A percentile compares a stretch with the other conserved stretches of the same genome.
These are phyloP conservation scores for Boletus eberwhitei DNA, from an alignment of 768 basidiomycete genomes.

Conservation along the genomic window DNA sequence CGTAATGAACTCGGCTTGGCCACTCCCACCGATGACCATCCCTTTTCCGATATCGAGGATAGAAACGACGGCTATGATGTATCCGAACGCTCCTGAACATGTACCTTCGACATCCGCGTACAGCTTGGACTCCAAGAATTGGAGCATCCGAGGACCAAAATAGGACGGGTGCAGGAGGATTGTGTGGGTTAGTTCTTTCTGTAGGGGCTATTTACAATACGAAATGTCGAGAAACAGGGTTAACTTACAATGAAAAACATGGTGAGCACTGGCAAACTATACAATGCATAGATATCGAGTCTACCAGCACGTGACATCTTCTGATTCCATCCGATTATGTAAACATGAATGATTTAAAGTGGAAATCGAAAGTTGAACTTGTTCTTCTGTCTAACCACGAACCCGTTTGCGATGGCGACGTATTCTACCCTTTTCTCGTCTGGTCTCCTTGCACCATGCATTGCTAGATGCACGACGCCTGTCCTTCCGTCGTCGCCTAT, in stretches of 20 bases:
- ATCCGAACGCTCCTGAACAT: slow-evolving; percentile 92
- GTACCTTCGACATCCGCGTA: slow-evolving; percentile 97
- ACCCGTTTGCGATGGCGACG: slow-evolving; percentile 32
- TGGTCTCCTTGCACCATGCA: slow-evolving; percentile 56
- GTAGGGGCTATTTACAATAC: slow-evolving; percentile 1
- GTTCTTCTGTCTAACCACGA: background rate
- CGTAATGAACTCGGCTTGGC: slow-evolving; percentile 94
- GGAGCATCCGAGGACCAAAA: slow-evolving; percentile 93
- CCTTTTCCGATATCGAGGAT: slow-evolving; percentile 91
- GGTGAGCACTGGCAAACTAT: background rate
- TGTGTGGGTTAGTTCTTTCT: slow-evolving; percentile 98
- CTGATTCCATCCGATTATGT: slow-evolving; percentile 12
- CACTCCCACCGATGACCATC: slow-evolving; percentile 86
- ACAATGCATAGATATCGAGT: background rate
- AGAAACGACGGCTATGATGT: slow-evolving; percentile 88
- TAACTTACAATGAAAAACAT: slow-evolving; percentile 74
- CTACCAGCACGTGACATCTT: slow-evolving; percentile 12
- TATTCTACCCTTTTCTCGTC: slow-evolving; percentile 73
- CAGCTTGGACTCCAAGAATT: slow-evolving; percentile 88
- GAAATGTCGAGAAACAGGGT: background rate
- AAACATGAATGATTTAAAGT: slow-evolving; percentile 10
- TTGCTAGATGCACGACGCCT: slow-evolving; percentile 24
- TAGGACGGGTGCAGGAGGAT: slow-evolving; percentile 97
- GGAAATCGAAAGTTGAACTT: slow-evolving; percentile 21
- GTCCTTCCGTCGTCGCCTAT: slow-evolving; percentile 25